phyloP scores from a whole-genome alignment of 2,329 filamentous ascomycete species.

The Aureobasidium namibiae region DNA sequence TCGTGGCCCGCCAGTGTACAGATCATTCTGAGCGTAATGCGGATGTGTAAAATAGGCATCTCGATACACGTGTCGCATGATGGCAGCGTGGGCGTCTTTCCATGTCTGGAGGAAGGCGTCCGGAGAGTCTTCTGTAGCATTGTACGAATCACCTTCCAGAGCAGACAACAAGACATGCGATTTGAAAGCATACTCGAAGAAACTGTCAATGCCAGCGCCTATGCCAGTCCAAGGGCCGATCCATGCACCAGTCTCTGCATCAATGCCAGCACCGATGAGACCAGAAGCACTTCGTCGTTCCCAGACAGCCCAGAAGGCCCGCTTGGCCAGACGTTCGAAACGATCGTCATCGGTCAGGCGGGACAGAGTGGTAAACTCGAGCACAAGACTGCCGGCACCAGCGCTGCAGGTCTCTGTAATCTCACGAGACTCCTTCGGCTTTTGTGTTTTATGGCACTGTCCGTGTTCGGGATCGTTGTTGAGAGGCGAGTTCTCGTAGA shows the following conservation, averaged over 20 bases:
- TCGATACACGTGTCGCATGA: slow-evolving; percentile 86
- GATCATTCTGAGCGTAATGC: slow-evolving; percentile 85
- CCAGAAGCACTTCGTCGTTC: slow-evolving; percentile 73
- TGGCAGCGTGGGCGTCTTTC: slow-evolving; percentile 76
- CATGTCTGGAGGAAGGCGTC: slow-evolving; percentile 75
- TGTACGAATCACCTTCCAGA: slow-evolving; percentile 20
- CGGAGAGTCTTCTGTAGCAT: slow-evolving; percentile 55
- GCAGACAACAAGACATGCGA: slow-evolving; percentile 85
- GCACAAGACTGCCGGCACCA: slow-evolving; percentile 86
- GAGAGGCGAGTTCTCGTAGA: slow-evolving; percentile 79
- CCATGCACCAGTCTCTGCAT: slow-evolving; percentile 86
- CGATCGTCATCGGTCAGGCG: slow-evolving; percentile 74
- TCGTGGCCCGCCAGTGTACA: slow-evolving; percentile 77
- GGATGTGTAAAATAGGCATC: slow-evolving; percentile 68
- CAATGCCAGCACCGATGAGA: slow-evolving; percentile 83
- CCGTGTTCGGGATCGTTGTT: slow-evolving; percentile 49
- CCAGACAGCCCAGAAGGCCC: slow-evolving; percentile 98
- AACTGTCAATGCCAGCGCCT: slow-evolving; percentile 93
- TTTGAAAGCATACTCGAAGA: slow-evolving; percentile 97
- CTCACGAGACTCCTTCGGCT: slow-evolving; percentile 48
- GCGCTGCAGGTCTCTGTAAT: slow-evolving; percentile 96
- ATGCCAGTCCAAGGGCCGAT: slow-evolving; percentile 82
- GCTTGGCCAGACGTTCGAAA: slow-evolving; percentile 85
- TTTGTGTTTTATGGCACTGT: slow-evolving; percentile 34
- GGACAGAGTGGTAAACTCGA: slow-evolving; percentile 88